Percentiles rank a stretch among this genome's conserved stretches.
Conservation (phyloP, 208 protist species). For the Hexamita inflata region DNA sequence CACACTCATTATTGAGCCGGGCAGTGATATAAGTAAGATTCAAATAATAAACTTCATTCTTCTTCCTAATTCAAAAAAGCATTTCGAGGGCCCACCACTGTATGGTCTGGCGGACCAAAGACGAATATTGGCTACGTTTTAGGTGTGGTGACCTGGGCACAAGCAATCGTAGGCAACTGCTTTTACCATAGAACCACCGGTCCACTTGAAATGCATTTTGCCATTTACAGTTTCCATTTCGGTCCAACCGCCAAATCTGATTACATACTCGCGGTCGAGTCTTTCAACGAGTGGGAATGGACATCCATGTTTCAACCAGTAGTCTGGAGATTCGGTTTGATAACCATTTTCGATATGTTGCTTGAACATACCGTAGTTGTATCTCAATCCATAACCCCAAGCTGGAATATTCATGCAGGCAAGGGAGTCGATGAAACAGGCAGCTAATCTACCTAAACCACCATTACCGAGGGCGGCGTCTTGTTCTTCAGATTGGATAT, state of each 20-base stretch:
- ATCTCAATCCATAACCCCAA: slow-evolving; percentile 50
- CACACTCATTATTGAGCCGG: too few relatives aligned
- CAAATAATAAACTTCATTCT: too few relatives aligned
- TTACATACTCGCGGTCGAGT: background rate
- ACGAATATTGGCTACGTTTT: slow-evolving; percentile 20
- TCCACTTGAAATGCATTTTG: slow-evolving; percentile 27
- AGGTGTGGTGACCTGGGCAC: slow-evolving; percentile 26
- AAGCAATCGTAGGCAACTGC: slow-evolving; percentile 35
- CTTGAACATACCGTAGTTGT: slow-evolving; percentile 38
- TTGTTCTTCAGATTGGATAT: slow-evolving; percentile 34
- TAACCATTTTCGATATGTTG: slow-evolving; percentile 31
- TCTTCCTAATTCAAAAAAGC: too few relatives aligned
- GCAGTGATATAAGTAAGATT: too few relatives aligned
- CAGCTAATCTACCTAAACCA: slow-evolving; percentile 50
- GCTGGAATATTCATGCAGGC: slow-evolving; percentile 46
- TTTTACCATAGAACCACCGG: background rate
- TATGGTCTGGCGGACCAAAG: slow-evolving; percentile 28
- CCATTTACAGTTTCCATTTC: background rate
- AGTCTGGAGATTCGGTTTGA: slow-evolving; percentile 32
- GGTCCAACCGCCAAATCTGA: slow-evolving; percentile 28
- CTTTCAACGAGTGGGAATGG: slow-evolving; percentile 16
- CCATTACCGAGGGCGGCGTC: slow-evolving; percentile 44
- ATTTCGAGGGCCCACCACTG: too few relatives aligned
- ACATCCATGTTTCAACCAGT: slow-evolving; percentile 30
- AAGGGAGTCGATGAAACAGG: slow-evolving; percentile 54